Conservation (phyloP, 2,329 filamentous ascomycete species). For the Hortaea sp. region DNA sequence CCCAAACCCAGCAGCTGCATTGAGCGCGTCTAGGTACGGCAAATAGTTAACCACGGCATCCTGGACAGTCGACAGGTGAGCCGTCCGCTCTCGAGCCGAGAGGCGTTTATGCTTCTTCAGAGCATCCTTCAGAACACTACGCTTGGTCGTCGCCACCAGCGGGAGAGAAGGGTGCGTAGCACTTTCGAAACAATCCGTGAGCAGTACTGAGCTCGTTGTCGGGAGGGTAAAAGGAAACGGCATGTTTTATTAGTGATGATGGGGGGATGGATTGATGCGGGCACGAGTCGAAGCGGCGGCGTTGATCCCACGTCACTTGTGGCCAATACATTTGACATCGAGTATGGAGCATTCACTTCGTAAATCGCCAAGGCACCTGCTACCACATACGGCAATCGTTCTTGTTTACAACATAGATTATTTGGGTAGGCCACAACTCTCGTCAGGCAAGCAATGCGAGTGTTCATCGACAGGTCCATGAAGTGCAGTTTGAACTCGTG, state of each 20-base stretch:
- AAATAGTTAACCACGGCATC: slow-evolving; percentile 66
- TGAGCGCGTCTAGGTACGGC: slow-evolving; percentile 71
- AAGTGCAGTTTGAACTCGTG: too few relatives aligned
- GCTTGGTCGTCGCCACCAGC: slow-evolving; percentile 69
- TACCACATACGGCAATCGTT: too few relatives aligned
- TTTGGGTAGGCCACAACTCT: too few relatives aligned
- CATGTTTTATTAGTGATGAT: slow-evolving; percentile 43
- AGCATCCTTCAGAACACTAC: slow-evolving; percentile 69
- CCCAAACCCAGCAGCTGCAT: slow-evolving; percentile 50
- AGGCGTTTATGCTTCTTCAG: slow-evolving; percentile 86
- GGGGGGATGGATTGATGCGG: too few relatives aligned
- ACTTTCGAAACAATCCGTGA: slow-evolving; percentile 66
- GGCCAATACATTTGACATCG: too few relatives aligned
- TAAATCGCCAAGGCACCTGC: too few relatives aligned
- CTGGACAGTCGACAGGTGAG: slow-evolving; percentile 61
- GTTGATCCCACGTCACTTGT: too few relatives aligned
- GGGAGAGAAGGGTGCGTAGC: slow-evolving; percentile 83
- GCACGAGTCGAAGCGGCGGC: too few relatives aligned
- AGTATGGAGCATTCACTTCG: too few relatives aligned
- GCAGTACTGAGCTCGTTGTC: slow-evolving; percentile 79
- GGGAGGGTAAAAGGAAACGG: slow-evolving; percentile 82
- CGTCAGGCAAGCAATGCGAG: too few relatives aligned
- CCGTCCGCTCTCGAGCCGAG: slow-evolving; percentile 57
- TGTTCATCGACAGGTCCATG: too few relatives aligned
- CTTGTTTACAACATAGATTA: too few relatives aligned